Evolutionary conservation across 2,329 filamentous ascomycete genomes (phyloP).

Genomic region (Nigrospora oryzae): DNA sequence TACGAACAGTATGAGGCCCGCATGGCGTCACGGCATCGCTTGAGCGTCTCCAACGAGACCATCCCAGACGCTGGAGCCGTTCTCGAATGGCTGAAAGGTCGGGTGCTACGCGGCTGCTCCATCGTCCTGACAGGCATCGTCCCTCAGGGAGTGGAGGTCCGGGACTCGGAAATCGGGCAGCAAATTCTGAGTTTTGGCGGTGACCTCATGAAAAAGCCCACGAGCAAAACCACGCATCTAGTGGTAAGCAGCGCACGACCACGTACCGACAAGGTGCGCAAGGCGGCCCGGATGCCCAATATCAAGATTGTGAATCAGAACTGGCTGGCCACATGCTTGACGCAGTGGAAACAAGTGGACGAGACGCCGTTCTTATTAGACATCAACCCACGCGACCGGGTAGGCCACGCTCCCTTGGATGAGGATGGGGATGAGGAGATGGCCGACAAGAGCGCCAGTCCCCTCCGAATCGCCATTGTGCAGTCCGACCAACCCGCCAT

Average conservation of each 20-base stretch:
- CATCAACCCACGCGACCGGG: constrained; percentile 40
- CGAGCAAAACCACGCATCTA: constrained; percentile 61
- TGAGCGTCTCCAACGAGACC: constrained; percentile 32
- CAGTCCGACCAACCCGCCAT: constrained; percentile 11
- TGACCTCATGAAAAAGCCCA: constrained; percentile 46
- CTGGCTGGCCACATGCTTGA: constrained; percentile 82
- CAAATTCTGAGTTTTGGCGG: constrained; percentile 86
- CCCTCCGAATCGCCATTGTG: constrained; percentile 28
- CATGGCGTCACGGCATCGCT: constrained; percentile 33
- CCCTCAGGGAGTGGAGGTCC: constrained; percentile 70
- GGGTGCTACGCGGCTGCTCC: constrained; percentile 64
- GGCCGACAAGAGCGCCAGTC: not conserved
- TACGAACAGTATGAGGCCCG: constrained; percentile 72
- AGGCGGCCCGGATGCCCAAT: constrained; percentile 68
- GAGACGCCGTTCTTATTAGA: constrained; percentile 72
- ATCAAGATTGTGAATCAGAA: constrained; percentile 89
- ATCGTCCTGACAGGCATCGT: constrained; percentile 90
- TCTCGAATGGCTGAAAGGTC: constrained; percentile 73
- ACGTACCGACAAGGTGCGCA: constrained; percentile 83
- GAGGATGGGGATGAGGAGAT: constrained; percentile 24
- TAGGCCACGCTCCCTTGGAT: constrained; percentile 10
- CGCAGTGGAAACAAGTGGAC: constrained; percentile 72
- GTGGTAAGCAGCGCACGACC: constrained; percentile 63
- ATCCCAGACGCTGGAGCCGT: constrained; percentile 82
- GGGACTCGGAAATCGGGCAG: constrained; percentile 75